Percentiles rank a stretch among this genome's conserved stretches.
Conservation (phyloP, 2,329 filamentous ascomycete genomes). For the Penicillium sp. region DNA sequence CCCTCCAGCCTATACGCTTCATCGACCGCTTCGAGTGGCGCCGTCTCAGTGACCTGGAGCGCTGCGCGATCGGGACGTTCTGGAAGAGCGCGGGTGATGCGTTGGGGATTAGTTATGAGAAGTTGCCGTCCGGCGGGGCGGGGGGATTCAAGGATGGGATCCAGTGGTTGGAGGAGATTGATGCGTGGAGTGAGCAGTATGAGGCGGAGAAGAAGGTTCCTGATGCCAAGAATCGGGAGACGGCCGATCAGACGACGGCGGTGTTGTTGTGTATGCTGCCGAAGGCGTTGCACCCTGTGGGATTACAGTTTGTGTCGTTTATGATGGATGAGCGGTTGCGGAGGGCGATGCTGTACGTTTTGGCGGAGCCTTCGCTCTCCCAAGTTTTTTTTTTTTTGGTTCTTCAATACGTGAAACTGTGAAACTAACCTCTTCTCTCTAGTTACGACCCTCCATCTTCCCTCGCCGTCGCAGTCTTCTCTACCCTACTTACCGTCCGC, state of each 20-base stretch:
- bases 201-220: conserved; percentile 63
- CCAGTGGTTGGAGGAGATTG: conserved; percentile 55
- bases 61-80: conserved; percentile 66
- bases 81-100: conserved; percentile 73
- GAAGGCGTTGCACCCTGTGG: conserved; percentile 47
- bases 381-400: no score
- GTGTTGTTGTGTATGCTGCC: conserved; percentile 62
- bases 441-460: conserved; percentile 45
- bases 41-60: conserved; percentile 64
- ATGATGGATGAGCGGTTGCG: conserved; percentile 67
- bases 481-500: conserved; percentile 54
- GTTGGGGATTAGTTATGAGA: conserved; percentile 61
- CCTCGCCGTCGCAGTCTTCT: conserved; percentile 42
- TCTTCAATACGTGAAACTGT: no score
- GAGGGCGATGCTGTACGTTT: conserved; percentile 63
- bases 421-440: background rate
- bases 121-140: conserved; percentile 43
- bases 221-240: conserved; percentile 49
- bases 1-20: conserved; percentile 66
- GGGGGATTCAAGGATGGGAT: conserved; percentile 52
- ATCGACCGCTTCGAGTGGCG: conserved; percentile 71
- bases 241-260: conserved; percentile 61
- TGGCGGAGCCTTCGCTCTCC: no score
- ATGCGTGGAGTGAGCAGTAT: conserved; percentile 57
- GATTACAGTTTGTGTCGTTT: conserved; percentile 55